These are phyloP conservation scores for Euphrasia arctica DNA, from an alignment of 305 asterid species.

Conservation along the genomic window DNA sequence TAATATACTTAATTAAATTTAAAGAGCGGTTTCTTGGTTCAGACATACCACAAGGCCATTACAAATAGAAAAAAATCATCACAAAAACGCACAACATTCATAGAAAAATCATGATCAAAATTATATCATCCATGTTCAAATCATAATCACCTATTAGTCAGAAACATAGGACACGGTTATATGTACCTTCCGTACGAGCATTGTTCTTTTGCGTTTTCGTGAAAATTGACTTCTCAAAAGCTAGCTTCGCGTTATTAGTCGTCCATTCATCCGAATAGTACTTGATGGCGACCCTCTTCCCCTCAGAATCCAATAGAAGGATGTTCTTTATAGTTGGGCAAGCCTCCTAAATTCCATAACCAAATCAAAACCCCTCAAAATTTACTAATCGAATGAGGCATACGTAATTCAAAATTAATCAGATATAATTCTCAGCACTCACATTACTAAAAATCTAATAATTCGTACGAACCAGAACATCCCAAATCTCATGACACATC, in stretches of 20 bases:
- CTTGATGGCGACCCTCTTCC: slow-evolving; percentile 75
- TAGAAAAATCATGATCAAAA: neutral
- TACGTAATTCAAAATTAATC: neutral
- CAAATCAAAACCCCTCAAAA: neutral
- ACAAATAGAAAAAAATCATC: neutral
- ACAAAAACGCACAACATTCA: neutral
- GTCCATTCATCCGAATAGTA: slow-evolving; percentile 80
- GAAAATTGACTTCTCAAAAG: slow-evolving; percentile 71
- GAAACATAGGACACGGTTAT: neutral
- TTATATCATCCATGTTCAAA: no score
- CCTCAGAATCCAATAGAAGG: slow-evolving; percentile 74
- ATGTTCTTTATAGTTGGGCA: slow-evolving; percentile 77
- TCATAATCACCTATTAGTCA: neutral
- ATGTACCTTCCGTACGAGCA: slow-evolving; percentile 77
- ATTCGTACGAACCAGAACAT: no score
- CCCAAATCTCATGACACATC: neutral
- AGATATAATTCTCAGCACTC: neutral
- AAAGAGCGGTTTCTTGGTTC: neutral
- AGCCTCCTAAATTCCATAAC: slow-evolving; percentile 45
- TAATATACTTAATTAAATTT: no score
- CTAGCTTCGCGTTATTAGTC: slow-evolving; percentile 62
- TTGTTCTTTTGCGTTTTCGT: slow-evolving; percentile 73
- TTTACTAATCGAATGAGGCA: neutral
- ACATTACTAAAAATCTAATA: neutral
- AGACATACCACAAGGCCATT: no score